Conservation (phyloP, 495 filamentous ascomycete species). For the Chaetomium cochliodes region DNA sequence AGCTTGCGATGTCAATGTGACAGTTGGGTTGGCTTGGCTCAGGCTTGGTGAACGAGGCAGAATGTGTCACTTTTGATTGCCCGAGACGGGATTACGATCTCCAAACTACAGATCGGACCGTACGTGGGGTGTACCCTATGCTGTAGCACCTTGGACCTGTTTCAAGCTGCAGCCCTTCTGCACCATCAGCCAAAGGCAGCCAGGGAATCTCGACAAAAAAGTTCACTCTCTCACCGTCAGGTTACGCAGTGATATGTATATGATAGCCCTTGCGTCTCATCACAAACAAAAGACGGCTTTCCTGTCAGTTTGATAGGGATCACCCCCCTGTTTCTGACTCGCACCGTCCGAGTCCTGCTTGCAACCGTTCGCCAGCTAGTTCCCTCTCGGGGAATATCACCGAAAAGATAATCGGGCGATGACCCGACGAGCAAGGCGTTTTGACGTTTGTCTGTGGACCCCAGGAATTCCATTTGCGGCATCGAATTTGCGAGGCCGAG, state of each 20-base stretch:
- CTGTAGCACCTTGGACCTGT: background rate
- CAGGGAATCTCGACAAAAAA: background rate
- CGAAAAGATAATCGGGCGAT: background rate
- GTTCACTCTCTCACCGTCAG: slow-evolving; percentile 3
- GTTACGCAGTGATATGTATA: too few species aligned
- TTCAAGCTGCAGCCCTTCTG: background rate
- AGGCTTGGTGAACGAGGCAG: background rate
- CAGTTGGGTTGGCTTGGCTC: background rate
- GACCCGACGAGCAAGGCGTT: background rate
- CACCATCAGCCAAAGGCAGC: background rate
- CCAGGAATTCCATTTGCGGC: background rate
- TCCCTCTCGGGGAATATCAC: background rate
- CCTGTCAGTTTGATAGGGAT: slow-evolving; percentile 15
- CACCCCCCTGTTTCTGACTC: slow-evolving; percentile 9
- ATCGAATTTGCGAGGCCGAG: background rate
- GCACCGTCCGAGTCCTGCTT: background rate
- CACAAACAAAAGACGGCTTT: background rate
- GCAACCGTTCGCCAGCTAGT: background rate
- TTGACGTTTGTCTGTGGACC: background rate
- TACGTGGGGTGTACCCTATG: background rate
- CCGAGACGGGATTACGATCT: slow-evolving; percentile 9
- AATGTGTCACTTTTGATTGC: slow-evolving; percentile 12
- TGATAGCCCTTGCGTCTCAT: slow-evolving; percentile 5
- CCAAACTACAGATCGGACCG: slow-evolving; percentile 1
- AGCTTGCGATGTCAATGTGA: background rate